phyloP scores from a whole-genome alignment of 2,329 filamentous ascomycete species.

The Ophiosphaerella narmari region DNA sequence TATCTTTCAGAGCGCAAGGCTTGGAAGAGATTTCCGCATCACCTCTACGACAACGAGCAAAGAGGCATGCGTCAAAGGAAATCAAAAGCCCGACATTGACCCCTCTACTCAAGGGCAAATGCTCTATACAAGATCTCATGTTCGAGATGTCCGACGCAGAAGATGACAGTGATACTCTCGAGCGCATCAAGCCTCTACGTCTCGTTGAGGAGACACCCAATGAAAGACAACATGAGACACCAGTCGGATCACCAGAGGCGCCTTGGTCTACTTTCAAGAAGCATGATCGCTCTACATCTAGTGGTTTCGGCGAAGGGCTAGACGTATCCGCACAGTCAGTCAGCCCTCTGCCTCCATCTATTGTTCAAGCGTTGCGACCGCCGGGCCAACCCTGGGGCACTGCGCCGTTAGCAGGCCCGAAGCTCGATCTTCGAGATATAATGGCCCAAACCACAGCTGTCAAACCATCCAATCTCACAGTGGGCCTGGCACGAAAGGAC shows the following conservation, averaged over 20 bases:
- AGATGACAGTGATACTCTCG: constrained; percentile 18
- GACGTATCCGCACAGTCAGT: constrained; percentile 24
- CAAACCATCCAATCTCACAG: constrained; percentile 58
- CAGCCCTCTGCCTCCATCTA: constrained; percentile 26
- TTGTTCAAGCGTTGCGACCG: constrained; percentile 26
- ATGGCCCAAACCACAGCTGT: constrained; percentile 65
- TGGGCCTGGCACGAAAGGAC: constrained; percentile 55
- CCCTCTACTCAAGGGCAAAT: constrained; percentile 70
- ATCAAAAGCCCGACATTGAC: constrained; percentile 65
- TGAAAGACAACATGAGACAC: constrained; percentile 13
- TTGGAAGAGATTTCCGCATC: constrained; percentile 65
- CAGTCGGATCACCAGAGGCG: constrained; percentile 27
- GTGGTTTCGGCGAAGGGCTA: constrained; percentile 8
- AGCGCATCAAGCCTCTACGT: constrained; percentile 28
- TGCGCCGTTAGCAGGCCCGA: constrained; percentile 61
- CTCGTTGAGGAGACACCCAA: constrained; percentile 16
- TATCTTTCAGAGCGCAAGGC: constrained; percentile 66
- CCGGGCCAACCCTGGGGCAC: constrained; percentile 58
- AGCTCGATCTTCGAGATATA: constrained; percentile 76
- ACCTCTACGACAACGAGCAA: constrained; percentile 51
- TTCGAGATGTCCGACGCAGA: constrained; percentile 92
- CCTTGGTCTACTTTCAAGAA: constrained; percentile 27
- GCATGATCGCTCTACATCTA: constrained; percentile 21
- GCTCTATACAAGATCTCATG: constrained; percentile 76
- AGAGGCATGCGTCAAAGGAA: constrained; percentile 49